Conservation (phyloP, 805 yeast species). For the Candida insectorum region DNA sequence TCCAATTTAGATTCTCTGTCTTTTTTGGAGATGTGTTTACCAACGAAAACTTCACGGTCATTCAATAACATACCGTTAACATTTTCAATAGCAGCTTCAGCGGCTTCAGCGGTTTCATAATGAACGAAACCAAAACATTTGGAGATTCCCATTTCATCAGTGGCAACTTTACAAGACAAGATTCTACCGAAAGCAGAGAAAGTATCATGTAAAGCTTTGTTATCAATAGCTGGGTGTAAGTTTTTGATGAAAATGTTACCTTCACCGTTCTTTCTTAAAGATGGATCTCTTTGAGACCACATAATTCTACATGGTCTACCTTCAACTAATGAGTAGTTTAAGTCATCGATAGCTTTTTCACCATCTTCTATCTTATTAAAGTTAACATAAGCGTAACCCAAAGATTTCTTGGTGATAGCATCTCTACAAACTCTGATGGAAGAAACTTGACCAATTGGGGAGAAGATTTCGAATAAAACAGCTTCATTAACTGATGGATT, state of each 20-base stretch:
- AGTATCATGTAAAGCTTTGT: constrained; percentile 97
- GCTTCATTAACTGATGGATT: constrained; percentile 93
- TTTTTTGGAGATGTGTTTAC: constrained; percentile 86
- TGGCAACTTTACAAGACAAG: constrained; percentile 95
- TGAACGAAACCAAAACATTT: constrained; percentile 98
- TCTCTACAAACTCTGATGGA: constrained; percentile 99
- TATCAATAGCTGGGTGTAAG: constrained; percentile 96
- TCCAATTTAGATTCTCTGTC: constrained; percentile 94
- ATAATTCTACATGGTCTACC: constrained; percentile 98
- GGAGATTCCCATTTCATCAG: constrained; percentile 86
- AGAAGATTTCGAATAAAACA: constrained; percentile 87
- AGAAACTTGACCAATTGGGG: constrained; percentile 91
- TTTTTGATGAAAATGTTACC: constrained; percentile 98
- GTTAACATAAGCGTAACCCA: constrained; percentile 98
- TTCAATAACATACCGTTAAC: constrained; percentile 98
- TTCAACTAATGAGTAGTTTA: constrained; percentile 90
- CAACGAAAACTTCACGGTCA: constrained; percentile 94
- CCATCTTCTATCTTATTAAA: constrained; percentile 87
- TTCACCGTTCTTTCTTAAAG: constrained; percentile 88
- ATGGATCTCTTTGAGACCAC: constrained; percentile 99
- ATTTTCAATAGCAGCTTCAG: constrained; percentile 90
- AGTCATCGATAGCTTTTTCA: constrained; percentile 88
- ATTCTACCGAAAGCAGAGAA: constrained; percentile 95
- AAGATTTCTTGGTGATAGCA: constrained; percentile 92
- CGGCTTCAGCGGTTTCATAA: constrained; percentile 89